Base-by-base conservation (phyloP, 2,329 filamentous ascomycete genomes). In the Diaporthe sp. region DNA sequence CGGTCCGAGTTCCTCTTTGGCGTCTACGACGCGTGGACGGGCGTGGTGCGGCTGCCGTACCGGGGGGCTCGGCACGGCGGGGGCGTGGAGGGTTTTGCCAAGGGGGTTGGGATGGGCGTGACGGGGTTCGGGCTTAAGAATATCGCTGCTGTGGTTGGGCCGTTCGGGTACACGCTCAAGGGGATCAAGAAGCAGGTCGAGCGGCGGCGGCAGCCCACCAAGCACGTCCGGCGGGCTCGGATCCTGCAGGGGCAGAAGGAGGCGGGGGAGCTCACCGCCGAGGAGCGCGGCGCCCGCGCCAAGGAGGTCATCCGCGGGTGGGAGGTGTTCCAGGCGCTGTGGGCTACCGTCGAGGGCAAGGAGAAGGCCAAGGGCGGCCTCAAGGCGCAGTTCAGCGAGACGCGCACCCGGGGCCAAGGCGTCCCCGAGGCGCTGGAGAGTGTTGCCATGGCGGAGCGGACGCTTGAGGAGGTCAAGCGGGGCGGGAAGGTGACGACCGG, bases 71-170 rank as follows among this genome's bases (percentile, higher is more conserved):
- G 86, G 71, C 83, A 89, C n/a, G 82, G 85, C 10, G 90, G 91
- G 2, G 80, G 82, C 0, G 72, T 81, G 3, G 76, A 77, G 25
- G 87, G 86, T 0, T 84, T 88, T 50, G 78, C 88, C 22, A 83
- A 88, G 53, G 92, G 92, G 2, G 82, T 91, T 0, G 91, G 90
- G 19, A 92, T 91, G 85, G 92, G 92, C 0, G 77, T 93, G 10
- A 89, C 88, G 1, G 91, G 92, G 0, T 87, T 93, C 32, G 85
- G 93, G 2, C 84, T 93, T 37, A 94, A 94, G 80, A 88, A 92
- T 68, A 85, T 93, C 8, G 86, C 91, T 0, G 92, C 92, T 8
- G 73, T 92, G 1, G 79, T 92, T 1, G 90, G 91, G 0, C 90
- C 91, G 0, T 77, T 91, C 3, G 91, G 90, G 0, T 94, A 91